Evolutionary conservation across 768 basidiomycete genomes (phyloP).

Genomic region (Dentipellis fragilis): DNA sequence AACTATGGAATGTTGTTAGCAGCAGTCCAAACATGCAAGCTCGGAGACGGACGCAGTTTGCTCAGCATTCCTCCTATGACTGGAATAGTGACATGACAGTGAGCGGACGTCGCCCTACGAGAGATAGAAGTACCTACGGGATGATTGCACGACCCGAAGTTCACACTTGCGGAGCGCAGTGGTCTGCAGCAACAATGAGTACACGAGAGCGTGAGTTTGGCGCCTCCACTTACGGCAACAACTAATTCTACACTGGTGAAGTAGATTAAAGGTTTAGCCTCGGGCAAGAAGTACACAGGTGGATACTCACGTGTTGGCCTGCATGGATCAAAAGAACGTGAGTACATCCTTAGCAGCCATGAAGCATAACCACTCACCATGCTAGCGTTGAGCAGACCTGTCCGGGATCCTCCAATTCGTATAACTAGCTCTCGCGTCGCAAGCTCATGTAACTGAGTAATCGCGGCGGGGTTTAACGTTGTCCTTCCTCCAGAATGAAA

Average conservation of each 20-base stretch:
- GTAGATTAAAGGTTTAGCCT: neutral
- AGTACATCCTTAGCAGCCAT: neutral
- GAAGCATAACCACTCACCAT: slow-evolving; percentile 36
- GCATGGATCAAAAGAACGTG: slow-evolving; percentile 18
- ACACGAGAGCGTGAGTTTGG: no score
- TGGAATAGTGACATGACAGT: slow-evolving; percentile 19
- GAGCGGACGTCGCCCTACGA: neutral
- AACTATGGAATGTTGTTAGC: slow-evolving; percentile 30
- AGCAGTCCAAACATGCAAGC: no score
- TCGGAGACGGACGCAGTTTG: slow-evolving; percentile 44
- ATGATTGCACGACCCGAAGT: slow-evolving; percentile 70
- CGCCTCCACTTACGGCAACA: slow-evolving; percentile 45
- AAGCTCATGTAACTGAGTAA: slow-evolving; percentile 60
- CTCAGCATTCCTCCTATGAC: slow-evolving; percentile 79
- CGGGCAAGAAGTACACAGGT: neutral
- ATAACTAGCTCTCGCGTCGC: slow-evolving; percentile 63
- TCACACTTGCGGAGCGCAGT: slow-evolving; percentile 80
- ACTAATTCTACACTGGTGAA: slow-evolving; percentile 43
- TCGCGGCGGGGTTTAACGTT: neutral
- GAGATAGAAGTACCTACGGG: slow-evolving; percentile 35
- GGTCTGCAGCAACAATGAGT: slow-evolving; percentile 32
- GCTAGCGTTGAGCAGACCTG: slow-evolving; percentile 74
- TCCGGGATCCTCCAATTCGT: slow-evolving; percentile 66
- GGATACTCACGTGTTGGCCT: slow-evolving; percentile 58
- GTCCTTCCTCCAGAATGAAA: neutral